phyloP scores from a whole-genome alignment of 208 protist species.

The Porcisia hertigi region DNA sequence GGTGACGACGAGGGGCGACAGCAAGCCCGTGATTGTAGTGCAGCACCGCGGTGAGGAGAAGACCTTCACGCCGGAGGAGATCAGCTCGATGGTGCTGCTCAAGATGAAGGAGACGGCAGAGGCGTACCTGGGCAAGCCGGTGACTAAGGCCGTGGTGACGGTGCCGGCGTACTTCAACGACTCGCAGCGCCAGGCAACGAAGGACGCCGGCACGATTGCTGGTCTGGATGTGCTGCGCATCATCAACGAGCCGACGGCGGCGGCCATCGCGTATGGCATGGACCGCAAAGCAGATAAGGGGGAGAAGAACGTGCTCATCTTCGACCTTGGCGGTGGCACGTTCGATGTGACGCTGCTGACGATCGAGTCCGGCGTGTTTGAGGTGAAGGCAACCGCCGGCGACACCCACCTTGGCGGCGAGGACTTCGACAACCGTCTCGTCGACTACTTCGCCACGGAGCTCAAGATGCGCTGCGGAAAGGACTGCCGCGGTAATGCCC shows the following conservation, averaged over 20 bases:
- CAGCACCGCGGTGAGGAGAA: constrained; percentile 72
- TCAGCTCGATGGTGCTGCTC: constrained; percentile 85
- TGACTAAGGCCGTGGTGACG: constrained; percentile 97
- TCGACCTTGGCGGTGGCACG: constrained; percentile 98
- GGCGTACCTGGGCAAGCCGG: constrained; percentile 91
- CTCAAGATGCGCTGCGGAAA: constrained; percentile 92
- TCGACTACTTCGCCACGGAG: constrained; percentile 96
- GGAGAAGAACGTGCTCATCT: constrained; percentile 96
- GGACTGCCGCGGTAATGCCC: constrained; percentile 72
- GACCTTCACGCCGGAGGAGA: constrained; percentile 85
- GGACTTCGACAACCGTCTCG: constrained; percentile 99
- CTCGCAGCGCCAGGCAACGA: constrained; percentile 99
- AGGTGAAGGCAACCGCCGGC: constrained; percentile 99
- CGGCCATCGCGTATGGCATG: constrained; percentile 99
- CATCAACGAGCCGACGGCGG: constrained; percentile 99
- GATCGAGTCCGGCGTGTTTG: constrained; percentile 99
- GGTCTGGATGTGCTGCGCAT: constrained; percentile 98
- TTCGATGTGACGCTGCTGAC: constrained; percentile 99
- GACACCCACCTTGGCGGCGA: constrained; percentile 99
- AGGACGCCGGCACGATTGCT: constrained; percentile 98
- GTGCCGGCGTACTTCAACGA: constrained; percentile 99
- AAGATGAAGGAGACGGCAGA: constrained; percentile 95
- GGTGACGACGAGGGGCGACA: constrained; percentile 81
- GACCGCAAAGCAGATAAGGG: constrained; percentile 93
- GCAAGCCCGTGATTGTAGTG: constrained; percentile 79